A percentile compares a stretch with the other conserved stretches of the same genome.
phyloP scores from a whole-genome alignment of 768 basidiomycete genomes.

The Kwoniella heveanensis region DNA sequence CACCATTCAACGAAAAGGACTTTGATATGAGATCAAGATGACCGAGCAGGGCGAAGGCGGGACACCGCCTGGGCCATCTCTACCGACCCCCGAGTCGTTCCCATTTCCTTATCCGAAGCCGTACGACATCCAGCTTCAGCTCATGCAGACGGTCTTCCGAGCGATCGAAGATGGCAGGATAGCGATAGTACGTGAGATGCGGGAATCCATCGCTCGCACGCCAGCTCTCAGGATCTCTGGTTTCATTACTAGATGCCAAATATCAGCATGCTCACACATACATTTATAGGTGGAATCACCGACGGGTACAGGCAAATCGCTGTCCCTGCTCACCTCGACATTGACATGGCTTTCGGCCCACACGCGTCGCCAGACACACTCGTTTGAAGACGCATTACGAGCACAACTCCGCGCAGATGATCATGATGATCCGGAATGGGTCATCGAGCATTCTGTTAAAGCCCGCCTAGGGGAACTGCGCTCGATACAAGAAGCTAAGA shows the following conservation, averaged over 20 bases:
- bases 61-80: slow-evolving; percentile 18
- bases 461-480: slow-evolving; percentile 32
- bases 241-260: too few relatives aligned
- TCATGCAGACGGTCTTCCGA: slow-evolving; percentile 84
- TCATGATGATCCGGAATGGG: slow-evolving; percentile 53
- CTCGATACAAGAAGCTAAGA: slow-evolving; percentile 21
- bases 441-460: slow-evolving; percentile 51
- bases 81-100: slow-evolving; percentile 71
- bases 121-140: slow-evolving; percentile 78
- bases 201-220: neutral
- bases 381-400: slow-evolving; percentile 26
- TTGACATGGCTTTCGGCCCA: slow-evolving; percentile 50
- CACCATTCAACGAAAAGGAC: too few relatives aligned
- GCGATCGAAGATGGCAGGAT: slow-evolving; percentile 73
- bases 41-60: neutral
- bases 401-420: slow-evolving; percentile 34
- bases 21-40: neutral
- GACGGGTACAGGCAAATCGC: slow-evolving; percentile 54
- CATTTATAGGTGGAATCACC: slow-evolving; percentile 51
- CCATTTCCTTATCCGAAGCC: slow-evolving; percentile 82
- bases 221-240: neutral
- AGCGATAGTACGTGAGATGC: slow-evolving; percentile 63
- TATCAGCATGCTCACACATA: too few relatives aligned
- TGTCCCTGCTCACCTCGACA: slow-evolving; percentile 53
- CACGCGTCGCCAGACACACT: slow-evolving; percentile 30